A percentile compares a stretch with the other conserved stretches of the same genome.
These are phyloP conservation scores for Sedum album DNA, from an alignment of 164 flowering plant species.

Conservation along the genomic window DNA sequence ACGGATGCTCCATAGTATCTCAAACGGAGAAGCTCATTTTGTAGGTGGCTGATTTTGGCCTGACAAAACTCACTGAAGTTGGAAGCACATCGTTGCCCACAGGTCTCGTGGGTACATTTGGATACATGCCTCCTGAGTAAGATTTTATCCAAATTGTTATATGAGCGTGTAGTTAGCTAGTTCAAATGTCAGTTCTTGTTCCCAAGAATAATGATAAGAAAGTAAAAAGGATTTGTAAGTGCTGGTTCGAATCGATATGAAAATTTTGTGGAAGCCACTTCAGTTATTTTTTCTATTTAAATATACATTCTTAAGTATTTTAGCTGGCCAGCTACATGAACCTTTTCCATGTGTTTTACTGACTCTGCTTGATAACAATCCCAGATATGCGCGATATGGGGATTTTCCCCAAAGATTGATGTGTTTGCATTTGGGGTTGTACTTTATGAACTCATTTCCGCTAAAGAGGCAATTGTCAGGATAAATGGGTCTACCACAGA, in stretches of 20 bases:
- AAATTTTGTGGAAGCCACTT: not conserved
- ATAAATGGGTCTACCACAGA: slow-evolving; percentile 34
- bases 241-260: too few species aligned
- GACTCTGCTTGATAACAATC: slow-evolving; percentile 9
- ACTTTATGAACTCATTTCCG: slow-evolving; percentile 77
- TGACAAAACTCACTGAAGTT: slow-evolving; percentile 77
- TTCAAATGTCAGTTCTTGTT: not conserved
- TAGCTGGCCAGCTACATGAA: not conserved
- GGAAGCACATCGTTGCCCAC: slow-evolving; percentile 60
- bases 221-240: too few species aligned
- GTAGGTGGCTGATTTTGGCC: slow-evolving; percentile 97
- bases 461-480: slow-evolving; percentile 72
- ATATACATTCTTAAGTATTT: not conserved
- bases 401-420: slow-evolving; percentile 80
- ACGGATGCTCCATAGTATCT: not conserved
- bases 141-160: slow-evolving; percentile 11
- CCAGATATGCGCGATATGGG: slow-evolving; percentile 83
- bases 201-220: too few species aligned
- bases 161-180: not conserved
- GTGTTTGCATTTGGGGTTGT: slow-evolving; percentile 98
- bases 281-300: not conserved
- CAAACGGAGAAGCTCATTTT: slow-evolving; percentile 8
- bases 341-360: not conserved
- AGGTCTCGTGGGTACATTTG: slow-evolving; percentile 90
- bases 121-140: slow-evolving; percentile 98